Evolutionary conservation across 1,284 basidiomycete species (phyloP), one percentile per base, ranked within the genome.

Genomic region (Malassezia nana): DNA sequence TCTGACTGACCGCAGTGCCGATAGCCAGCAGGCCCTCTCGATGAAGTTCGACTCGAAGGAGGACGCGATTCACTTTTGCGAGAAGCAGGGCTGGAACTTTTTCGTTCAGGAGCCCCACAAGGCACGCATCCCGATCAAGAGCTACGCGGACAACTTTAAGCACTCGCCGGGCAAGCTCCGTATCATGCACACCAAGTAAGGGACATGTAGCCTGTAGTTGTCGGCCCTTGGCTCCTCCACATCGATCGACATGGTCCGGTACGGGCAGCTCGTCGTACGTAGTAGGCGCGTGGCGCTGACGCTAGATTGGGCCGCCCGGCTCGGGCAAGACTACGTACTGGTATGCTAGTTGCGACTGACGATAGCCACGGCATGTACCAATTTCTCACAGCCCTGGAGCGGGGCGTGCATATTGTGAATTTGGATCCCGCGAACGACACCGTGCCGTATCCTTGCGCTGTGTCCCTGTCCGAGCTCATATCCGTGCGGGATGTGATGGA

Each of bases 11-110:
- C 15, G 38, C 65, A 90, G 89, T 52, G 92, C 89, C 57, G 92
- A 98, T 77, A 96, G 95, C 77, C 86, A 96, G 84, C 92, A 98
- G 76, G 90, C 87, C 26, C 87, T 87, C 2, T 82, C 84, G 15
- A 67, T 96, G 69, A 82, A 84, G 39, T 98, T 98, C 82, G 81
- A 81, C 63, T 84, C 83, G 47, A 88, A 87, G 77, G 89, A 91
- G 73, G 89, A 90, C 69, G 92, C 94, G 22, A 80, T 94, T 58
- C 86, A 89, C 72, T 98, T 98, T 67, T 86, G 77, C 60, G 65
- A 72, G 57, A 72, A 70, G 62, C 69, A 72, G 48, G 66, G 68
- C 39, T 72, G 67, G 72, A 62, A 72, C 52, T 77, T 74, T 65
- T 73, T 73, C 50, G 65, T 77, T 31, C 69, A 75, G 57, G 68